Evolutionary conservation across 495 filamentous ascomycete genomes (phyloP).

Genomic region (Aspergillus indologenus): DNA sequence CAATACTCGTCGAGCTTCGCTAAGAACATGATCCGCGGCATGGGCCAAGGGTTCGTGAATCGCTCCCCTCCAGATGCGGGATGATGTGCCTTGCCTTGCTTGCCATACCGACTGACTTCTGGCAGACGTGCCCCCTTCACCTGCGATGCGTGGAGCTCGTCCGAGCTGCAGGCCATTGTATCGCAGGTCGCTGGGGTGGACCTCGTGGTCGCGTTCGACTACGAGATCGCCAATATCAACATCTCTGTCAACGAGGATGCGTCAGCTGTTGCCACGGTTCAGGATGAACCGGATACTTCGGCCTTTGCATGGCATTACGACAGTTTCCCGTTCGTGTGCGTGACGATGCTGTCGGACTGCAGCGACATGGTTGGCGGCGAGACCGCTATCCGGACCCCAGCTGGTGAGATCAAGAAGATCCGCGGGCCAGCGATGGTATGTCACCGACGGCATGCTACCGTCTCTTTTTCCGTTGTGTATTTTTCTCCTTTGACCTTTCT

Average conservation of each 20-base stretch:
- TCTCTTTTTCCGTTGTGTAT: too few species aligned
- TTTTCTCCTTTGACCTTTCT: not conserved
- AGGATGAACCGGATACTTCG: slow-evolving; percentile 26
- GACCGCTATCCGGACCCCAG: slow-evolving; percentile 58
- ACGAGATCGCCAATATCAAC: slow-evolving; percentile 70
- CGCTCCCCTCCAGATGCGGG: too few species aligned
- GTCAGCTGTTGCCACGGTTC: not conserved
- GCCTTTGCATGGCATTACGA: slow-evolving; percentile 70
- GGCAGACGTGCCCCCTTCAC: slow-evolving; percentile 64
- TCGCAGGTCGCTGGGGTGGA: slow-evolving; percentile 69
- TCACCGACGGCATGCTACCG: too few species aligned
- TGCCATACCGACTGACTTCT: not conserved
- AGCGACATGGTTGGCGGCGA: slow-evolving; percentile 67
- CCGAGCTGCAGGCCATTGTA: slow-evolving; percentile 56
- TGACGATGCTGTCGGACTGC: slow-evolving; percentile 72
- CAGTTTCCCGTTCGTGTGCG: too few species aligned
- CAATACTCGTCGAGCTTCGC: slow-evolving; percentile 59
- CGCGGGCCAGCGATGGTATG: slow-evolving; percentile 62
- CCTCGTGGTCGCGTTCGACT: slow-evolving; percentile 61
- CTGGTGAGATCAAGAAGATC: slow-evolving; percentile 61
- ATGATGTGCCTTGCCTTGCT: not conserved
- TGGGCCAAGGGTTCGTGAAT: slow-evolving; percentile 52
- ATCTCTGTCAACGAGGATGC: slow-evolving; percentile 54
- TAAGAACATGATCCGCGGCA: slow-evolving; percentile 61
- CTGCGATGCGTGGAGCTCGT: slow-evolving; percentile 64